These are phyloP conservation scores for Coemansia sp. DNA, from an alignment of 192 early-diverging fungal genomes.

Conservation along the genomic window DNA sequence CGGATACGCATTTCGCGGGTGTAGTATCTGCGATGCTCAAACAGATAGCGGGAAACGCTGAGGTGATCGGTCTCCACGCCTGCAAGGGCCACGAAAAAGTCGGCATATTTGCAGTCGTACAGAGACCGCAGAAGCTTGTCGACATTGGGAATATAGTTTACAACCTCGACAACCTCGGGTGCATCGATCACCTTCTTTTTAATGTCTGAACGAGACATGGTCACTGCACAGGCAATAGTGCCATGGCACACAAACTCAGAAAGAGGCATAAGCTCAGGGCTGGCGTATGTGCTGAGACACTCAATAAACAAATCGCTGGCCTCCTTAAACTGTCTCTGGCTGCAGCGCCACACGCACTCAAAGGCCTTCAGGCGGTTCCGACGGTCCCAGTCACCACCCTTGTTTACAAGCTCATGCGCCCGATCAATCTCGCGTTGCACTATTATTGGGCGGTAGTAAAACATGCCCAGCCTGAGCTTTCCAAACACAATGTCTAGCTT, in stretches of 20 bases:
- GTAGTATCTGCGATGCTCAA: slow-evolving; percentile 87
- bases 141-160: slow-evolving; percentile 84
- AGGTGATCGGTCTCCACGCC: slow-evolving; percentile 74
- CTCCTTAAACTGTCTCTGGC: slow-evolving; percentile 93
- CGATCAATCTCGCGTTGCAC: slow-evolving; percentile 40
- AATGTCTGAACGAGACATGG: slow-evolving; percentile 87
- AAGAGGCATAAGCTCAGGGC: slow-evolving; percentile 96
- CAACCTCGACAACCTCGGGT: slow-evolving; percentile 95
- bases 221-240: slow-evolving; percentile 83
- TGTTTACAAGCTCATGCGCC: slow-evolving; percentile 82
- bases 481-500: slow-evolving; percentile 94
- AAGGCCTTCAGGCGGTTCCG: slow-evolving; percentile 97
- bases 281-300: slow-evolving; percentile 93
- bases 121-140: slow-evolving; percentile 81
- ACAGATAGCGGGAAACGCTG: slow-evolving; percentile 77
- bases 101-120: slow-evolving; percentile 88
- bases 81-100: slow-evolving; percentile 90
- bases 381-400: slow-evolving; percentile 99
- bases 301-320: slow-evolving; percentile 89
- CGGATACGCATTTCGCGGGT: slow-evolving; percentile 98
- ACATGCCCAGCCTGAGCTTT: slow-evolving; percentile 90
- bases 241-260: slow-evolving; percentile 96
- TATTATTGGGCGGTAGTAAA: slow-evolving; percentile 80
- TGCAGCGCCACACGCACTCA: slow-evolving; percentile 90
- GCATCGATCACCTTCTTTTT: slow-evolving; percentile 94